These are phyloP conservation scores for Sanghuangporus weigelae DNA, from an alignment of 1,284 basidiomycete species.

Conservation along the genomic window DNA sequence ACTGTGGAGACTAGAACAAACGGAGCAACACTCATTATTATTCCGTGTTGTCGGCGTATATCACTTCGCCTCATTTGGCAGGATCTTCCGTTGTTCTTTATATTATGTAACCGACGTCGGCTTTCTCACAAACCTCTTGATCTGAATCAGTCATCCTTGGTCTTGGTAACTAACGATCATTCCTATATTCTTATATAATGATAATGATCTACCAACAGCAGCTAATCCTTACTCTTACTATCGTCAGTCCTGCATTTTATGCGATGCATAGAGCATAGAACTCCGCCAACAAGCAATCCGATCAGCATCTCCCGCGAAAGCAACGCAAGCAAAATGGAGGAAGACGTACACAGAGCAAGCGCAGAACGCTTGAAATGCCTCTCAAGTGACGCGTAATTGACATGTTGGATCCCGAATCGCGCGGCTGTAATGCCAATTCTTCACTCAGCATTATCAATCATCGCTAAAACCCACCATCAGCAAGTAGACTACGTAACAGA, in stretches of 20 bases:
- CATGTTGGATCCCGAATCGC: conserved; percentile 44
- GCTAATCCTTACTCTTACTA: too few relatives aligned
- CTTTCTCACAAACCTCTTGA: conserved; percentile 40
- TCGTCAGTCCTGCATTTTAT: neutral
- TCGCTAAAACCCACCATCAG: conserved; percentile 26
- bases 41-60: neutral
- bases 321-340: neutral
- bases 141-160: conserved; percentile 11
- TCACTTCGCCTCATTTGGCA: neutral
- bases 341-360: conserved; percentile 34
- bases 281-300: conserved; percentile 25
- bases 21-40: neutral
- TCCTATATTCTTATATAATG: too few relatives aligned
- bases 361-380: conserved; percentile 43
- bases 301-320: neutral
- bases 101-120: conserved; percentile 22
- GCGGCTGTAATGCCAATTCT: conserved; percentile 30
- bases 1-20: neutral
- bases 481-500: neutral
- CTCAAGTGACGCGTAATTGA: conserved; percentile 43
- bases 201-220: too few relatives aligned
- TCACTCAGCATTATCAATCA: conserved; percentile 45
- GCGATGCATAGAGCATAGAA: conserved; percentile 14
- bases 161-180: too few relatives aligned
- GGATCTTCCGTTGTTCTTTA: too few relatives aligned